Evolutionary conservation across 176 grass and related monocot genomes (phyloP).

Genomic region (Phyllostachys edulis): DNA sequence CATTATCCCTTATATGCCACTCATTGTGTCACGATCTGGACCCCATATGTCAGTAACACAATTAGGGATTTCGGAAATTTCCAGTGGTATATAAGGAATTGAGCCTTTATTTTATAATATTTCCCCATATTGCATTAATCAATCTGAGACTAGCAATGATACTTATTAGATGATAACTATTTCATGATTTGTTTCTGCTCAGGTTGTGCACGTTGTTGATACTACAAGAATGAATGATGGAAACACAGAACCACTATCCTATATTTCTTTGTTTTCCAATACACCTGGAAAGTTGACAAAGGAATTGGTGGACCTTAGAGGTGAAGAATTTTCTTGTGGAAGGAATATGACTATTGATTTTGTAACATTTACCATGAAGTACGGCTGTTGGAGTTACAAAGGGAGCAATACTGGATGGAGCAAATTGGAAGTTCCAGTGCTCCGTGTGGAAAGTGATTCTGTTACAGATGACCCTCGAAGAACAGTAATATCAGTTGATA

Average conservation of each 20-base stretch:
- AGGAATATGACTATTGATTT: constrained; percentile 66
- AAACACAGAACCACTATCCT: constrained; percentile 63
- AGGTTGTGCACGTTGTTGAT: constrained; percentile 98
- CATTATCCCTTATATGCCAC: no score
- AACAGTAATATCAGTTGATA: constrained; percentile 69
- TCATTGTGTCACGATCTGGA: no score
- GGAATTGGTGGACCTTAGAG: constrained; percentile 60
- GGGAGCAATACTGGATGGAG: constrained; percentile 62
- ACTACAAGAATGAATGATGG: constrained; percentile 49
- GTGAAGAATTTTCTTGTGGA: constrained; percentile 84
- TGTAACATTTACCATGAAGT: constrained; percentile 84
- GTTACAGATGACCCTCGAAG: constrained; percentile 39
- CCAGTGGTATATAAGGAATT: no score
- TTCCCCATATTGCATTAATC: background rate
- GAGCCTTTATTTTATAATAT: background rate
- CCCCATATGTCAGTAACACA: no score
- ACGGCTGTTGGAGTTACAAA: constrained; percentile 80
- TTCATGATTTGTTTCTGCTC: constrained; percentile 29
- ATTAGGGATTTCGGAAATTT: no score
- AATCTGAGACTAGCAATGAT: constrained; percentile 4
- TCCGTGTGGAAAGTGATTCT: constrained; percentile 82
- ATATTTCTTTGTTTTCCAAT: constrained; percentile 82
- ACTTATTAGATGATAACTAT: background rate
- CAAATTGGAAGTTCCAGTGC: constrained; percentile 61
- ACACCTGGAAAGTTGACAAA: constrained; percentile 80